Base-by-base conservation (phyloP, 73 alveolate species). In the Symbiodinium pilosum region DNA sequence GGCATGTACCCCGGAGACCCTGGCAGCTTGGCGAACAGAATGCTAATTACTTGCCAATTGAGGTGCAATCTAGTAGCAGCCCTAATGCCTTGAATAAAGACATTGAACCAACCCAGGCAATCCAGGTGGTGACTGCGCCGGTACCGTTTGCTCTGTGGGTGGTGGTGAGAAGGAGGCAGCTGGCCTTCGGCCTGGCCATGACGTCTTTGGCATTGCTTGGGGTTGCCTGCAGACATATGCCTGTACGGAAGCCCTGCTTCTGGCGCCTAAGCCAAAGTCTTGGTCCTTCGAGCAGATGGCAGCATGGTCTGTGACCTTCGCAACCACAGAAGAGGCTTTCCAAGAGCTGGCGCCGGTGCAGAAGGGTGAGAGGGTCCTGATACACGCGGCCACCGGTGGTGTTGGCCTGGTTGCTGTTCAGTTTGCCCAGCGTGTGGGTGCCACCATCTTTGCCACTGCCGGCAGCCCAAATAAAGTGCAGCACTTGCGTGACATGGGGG, bases 61-160 rank as follows among this genome's bases (percentile, higher is more conserved):
- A n/a, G n/a, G n/a, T n/a, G n/a, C n/a, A n/a, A n/a, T n/a, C n/a
- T n/a, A n/a, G n/a, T n/a, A n/a, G n/a, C n/a, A n/a, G n/a, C n/a
- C n/a, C n/a, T n/a, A n/a, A n/a, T n/a, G n/a, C n/a, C n/a, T n/a
- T n/a, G n/a, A n/a, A n/a, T n/a, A n/a, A n/a, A n/a, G n/a, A n/a
- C n/a, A n/a, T n/a, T n/a, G n/a, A n/a, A n/a, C n/a, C n/a, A 93
- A 93, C 93, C 99, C 99, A 9, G 99, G 99, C 43, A 83, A 83
- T 36, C 99, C 99, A 20, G 99, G 99, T 24, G 99, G 94, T 43
- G 99, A 93, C 88, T 93, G 99, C 59, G 94, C 99, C 4, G 99
- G 99, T 32, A 93, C 99, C 20, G 94, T 93, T 41, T 83, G 93
- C 87, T 43, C 87, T 38, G 59, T 84, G 56, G 99, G 93, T 12